phyloP scores from a whole-genome alignment of 2,329 filamentous ascomycete species.

The Alternaria postmessia region DNA sequence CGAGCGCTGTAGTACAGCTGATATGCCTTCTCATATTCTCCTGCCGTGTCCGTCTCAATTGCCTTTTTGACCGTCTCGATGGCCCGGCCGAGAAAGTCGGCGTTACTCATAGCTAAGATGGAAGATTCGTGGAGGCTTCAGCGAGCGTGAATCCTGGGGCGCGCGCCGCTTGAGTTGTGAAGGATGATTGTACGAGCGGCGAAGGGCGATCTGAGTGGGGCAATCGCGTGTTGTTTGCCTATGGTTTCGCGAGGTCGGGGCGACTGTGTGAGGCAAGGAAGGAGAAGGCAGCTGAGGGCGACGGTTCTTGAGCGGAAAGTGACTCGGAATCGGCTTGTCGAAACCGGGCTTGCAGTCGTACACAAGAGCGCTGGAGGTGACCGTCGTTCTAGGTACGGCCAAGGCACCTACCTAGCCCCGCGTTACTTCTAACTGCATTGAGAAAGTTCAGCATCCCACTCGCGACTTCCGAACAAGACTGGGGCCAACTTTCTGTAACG shows the following conservation, averaged over 20 bases:
- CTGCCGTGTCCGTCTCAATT: constrained; percentile 93
- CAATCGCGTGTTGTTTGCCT: constrained; percentile 9
- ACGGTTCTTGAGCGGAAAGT: not conserved
- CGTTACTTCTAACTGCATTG: constrained; percentile 34
- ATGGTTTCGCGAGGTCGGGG: not conserved
- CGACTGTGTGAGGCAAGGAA: not conserved
- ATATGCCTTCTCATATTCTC: constrained; percentile 97
- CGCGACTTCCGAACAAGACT: constrained; percentile 25
- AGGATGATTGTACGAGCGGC: constrained; percentile 9
- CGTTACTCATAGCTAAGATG: constrained; percentile 78
- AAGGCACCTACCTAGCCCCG: constrained; percentile 25
- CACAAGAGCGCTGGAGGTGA: not conserved
- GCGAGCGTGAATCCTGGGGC: constrained; percentile 9
- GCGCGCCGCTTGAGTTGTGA: not conserved
- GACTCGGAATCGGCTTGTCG: not conserved
- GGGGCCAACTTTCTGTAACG: constrained; percentile 25
- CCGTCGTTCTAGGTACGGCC: constrained; percentile 23
- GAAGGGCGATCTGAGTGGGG: constrained; percentile 7
- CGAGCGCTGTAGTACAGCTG: constrained; percentile 89
- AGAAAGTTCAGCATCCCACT: constrained; percentile 34
- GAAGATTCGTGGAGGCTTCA: constrained; percentile 8
- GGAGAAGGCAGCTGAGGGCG: not conserved
- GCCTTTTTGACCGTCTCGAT: constrained; percentile 98
- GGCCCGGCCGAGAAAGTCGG: constrained; percentile 94
- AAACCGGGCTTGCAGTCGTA: constrained; percentile 6